Percentiles rank a stretch among this genome's conserved stretches.
Evolutionary conservation across 2,329 filamentous ascomycete species (phyloP).

Genomic region (Pseudovirgaria hyperparasitica): DNA sequence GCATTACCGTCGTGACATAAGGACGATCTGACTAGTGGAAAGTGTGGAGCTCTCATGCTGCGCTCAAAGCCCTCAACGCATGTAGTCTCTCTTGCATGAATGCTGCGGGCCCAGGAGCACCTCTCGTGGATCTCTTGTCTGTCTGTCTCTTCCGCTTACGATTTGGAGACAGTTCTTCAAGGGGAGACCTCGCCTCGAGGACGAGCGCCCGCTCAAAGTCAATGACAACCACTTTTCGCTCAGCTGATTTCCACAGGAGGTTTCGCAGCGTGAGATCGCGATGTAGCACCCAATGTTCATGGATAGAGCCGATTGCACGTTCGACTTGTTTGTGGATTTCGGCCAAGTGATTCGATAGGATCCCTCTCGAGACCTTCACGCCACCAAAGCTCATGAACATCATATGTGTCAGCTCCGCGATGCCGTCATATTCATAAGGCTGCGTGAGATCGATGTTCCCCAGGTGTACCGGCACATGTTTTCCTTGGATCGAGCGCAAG

Average conservation of each 20-base stretch:
- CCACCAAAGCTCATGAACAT: slow-evolving; percentile 14
- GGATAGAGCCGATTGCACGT: slow-evolving; percentile 4
- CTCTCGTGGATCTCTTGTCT: slow-evolving; percentile 4
- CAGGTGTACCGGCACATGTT: slow-evolving; percentile 12
- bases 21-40: no score
- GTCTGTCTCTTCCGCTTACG: slow-evolving; percentile 6
- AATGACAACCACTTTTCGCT: slow-evolving; percentile 8
- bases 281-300: slow-evolving; percentile 8
- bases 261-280: slow-evolving; percentile 10
- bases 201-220: slow-evolving; percentile 13
- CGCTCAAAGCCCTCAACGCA: no score
- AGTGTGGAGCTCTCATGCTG: no score
- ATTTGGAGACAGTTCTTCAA: slow-evolving; percentile 5
- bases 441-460: slow-evolving; percentile 11
- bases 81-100: slow-evolving; percentile 6
- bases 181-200: slow-evolving; percentile 1
- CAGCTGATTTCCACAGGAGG: slow-evolving; percentile 9
- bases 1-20: no score
- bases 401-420: slow-evolving; percentile 10
- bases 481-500: slow-evolving; percentile 11
- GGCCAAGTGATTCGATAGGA: slow-evolving; percentile 6
- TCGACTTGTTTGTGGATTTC: slow-evolving; percentile 3
- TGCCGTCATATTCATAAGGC: slow-evolving; percentile 11
- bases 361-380: slow-evolving; percentile 5
- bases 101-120: slow-evolving; percentile 4